Conservation (phyloP, 2,329 filamentous ascomycete species). For the Colletotrichum camelliae region DNA sequence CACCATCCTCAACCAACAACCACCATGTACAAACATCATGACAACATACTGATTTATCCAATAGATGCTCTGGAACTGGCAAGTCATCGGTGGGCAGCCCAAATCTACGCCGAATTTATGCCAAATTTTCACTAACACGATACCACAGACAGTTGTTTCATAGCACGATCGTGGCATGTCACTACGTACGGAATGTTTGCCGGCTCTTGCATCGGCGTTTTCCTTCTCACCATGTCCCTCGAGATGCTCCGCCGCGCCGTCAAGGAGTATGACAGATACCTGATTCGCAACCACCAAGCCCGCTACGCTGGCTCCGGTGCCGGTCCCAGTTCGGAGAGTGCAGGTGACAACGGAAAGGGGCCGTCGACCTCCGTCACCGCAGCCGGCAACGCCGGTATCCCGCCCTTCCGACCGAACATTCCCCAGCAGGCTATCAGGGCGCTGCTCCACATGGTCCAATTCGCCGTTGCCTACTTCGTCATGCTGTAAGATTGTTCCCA, state of each 20-base stretch:
- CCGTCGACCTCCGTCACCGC: constrained; percentile 6
- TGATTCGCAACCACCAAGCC: constrained; percentile 56
- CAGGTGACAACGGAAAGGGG: not conserved
- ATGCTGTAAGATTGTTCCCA: constrained; percentile 60
- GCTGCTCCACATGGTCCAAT: constrained; percentile 71
- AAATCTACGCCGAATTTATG: too few species aligned
- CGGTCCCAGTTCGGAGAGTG: not conserved
- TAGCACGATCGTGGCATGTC: constrained; percentile 67
- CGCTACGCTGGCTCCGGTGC: constrained; percentile 22
- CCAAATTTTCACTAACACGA: too few species aligned
- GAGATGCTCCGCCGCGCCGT: constrained; percentile 74
- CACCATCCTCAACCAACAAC: too few species aligned
- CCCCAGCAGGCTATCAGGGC: constrained; percentile 72
- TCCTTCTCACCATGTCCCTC: constrained; percentile 74
- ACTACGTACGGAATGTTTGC: constrained; percentile 75
- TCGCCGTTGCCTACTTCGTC: constrained; percentile 78
- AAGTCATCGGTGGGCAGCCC: too few species aligned
- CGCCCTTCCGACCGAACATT: constrained; percentile 60
- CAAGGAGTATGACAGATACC: constrained; percentile 75
- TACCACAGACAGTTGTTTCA: too few species aligned
- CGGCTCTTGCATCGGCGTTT: constrained; percentile 78
- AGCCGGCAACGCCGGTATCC: constrained; percentile 19
- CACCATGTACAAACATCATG: too few species aligned
- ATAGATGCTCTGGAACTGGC: constrained; percentile 81
- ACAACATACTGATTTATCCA: constrained; percentile 6